Conservation (phyloP, 352 stramenopile species). For the Pythium chondricola region DNA sequence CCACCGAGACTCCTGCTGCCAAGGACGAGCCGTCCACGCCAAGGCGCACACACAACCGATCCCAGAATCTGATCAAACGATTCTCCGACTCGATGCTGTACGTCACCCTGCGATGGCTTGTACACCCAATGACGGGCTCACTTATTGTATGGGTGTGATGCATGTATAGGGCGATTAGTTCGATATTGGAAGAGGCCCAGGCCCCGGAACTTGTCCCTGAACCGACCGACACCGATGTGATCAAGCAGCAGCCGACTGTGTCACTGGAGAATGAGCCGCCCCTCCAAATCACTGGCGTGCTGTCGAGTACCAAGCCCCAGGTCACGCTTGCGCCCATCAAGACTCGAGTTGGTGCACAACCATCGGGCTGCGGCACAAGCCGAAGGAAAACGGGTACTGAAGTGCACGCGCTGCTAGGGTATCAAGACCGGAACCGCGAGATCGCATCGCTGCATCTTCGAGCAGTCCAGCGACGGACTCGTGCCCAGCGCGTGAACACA, state of each 20-base stretch:
- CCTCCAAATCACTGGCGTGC: background rate
- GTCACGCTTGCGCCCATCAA: constrained; percentile 10
- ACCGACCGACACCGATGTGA: too few species aligned
- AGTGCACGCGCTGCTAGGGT: background rate
- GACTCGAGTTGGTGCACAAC: background rate
- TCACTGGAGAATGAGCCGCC: background rate
- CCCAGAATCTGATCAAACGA: constrained; percentile 16
- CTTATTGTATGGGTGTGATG: background rate
- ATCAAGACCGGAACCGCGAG: constrained; percentile 50
- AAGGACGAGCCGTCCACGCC: background rate
- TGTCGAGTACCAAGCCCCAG: background rate
- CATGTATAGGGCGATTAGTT: background rate
- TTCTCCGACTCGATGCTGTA: constrained; percentile 28
- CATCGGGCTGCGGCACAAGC: background rate
- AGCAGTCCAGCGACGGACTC: constrained; percentile 48
- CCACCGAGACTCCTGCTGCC: background rate
- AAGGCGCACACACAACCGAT: constrained; percentile 11
- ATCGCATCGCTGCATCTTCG: constrained; percentile 53
- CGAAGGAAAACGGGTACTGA: too few species aligned
- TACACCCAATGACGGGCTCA: too few species aligned
- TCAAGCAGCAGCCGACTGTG: background rate
- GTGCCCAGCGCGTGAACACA: constrained; percentile 24
- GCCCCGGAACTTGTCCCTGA: background rate
- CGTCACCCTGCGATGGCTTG: constrained; percentile 1
- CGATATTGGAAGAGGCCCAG: background rate